Percentiles rank a stretch among this genome's conserved stretches.
Conservation (phyloP, 1,284 basidiomycete species). For the Ustilago tritici region DNA sequence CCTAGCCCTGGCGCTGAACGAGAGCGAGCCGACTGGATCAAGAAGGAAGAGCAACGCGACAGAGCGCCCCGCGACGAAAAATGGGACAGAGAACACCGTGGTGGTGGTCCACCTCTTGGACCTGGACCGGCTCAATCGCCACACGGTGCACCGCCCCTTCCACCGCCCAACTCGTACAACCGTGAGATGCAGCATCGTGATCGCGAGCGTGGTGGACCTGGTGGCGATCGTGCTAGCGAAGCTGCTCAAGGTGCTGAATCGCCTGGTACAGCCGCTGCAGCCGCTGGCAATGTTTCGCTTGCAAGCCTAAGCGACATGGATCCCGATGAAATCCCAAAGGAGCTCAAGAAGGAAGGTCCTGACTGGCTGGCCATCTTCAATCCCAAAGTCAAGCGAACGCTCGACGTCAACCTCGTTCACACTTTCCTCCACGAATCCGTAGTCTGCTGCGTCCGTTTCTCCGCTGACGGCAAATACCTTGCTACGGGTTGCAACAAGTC, state of each 20-base stretch:
- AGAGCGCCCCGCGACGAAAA: constrained; percentile 55
- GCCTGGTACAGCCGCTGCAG: constrained; percentile 40
- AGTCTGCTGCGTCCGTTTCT: constrained; percentile 91
- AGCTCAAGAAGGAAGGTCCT: constrained; percentile 80
- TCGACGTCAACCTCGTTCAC: constrained; percentile 90
- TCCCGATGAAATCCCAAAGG: constrained; percentile 71
- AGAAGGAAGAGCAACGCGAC: constrained; percentile 59
- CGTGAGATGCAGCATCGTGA: constrained; percentile 45
- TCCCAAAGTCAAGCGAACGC: constrained; percentile 80
- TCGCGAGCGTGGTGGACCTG: constrained; percentile 27
- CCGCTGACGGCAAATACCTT: constrained; percentile 85
- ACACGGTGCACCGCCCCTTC: constrained; percentile 52
- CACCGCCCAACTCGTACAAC: constrained; percentile 48
- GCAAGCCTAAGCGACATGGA: constrained; percentile 63
- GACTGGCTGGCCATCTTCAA: constrained; percentile 98
- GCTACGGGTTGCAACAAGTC: constrained; percentile 91
- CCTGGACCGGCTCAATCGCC: constrained; percentile 52
- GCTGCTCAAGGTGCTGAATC: constrained; percentile 34
- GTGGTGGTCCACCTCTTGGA: constrained; percentile 40
- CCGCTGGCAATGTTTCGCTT: constrained; percentile 65
- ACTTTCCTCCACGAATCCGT: constrained; percentile 91
- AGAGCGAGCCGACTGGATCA: constrained; percentile 64
- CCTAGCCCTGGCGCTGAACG: constrained; percentile 55
- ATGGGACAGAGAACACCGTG: constrained; percentile 63
- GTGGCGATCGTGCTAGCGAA: constrained; percentile 28